Evolutionary conservation across 2,329 filamentous ascomycete species (phyloP).

Genomic region (Penicillium sp.): DNA sequence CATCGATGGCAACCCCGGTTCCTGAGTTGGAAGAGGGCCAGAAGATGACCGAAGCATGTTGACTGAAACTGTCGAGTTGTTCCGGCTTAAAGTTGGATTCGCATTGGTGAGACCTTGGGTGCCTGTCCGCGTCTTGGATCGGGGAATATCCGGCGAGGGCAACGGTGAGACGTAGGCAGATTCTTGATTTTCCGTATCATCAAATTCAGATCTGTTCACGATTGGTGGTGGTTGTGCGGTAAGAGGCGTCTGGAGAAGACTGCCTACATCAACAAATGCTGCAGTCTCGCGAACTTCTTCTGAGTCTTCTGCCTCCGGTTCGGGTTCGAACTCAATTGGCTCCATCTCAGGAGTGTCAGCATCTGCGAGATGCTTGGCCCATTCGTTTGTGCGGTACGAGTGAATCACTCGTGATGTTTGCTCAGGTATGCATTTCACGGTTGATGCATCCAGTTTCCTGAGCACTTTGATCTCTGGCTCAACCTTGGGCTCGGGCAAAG

Average conservation of each 20-base stretch:
- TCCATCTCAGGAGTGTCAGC: slow-evolving; percentile 68
- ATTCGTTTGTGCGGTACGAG: slow-evolving; percentile 89
- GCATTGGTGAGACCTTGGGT: slow-evolving; percentile 3
- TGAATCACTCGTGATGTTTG: slow-evolving; percentile 72
- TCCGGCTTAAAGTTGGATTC: slow-evolving; percentile 8
- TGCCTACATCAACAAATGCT: slow-evolving; percentile 61
- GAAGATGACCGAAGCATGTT: neutral
- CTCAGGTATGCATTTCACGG: slow-evolving; percentile 61
- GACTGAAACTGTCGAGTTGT: slow-evolving; percentile 13
- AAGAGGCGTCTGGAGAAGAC: slow-evolving; percentile 62
- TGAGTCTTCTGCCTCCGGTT: slow-evolving; percentile 28
- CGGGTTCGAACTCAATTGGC: slow-evolving; percentile 35
- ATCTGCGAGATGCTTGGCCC: slow-evolving; percentile 81
- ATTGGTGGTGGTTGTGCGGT: slow-evolving; percentile 47
- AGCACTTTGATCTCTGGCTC: slow-evolving; percentile 3
- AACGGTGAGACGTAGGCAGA: slow-evolving; percentile 10
- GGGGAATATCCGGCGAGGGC: slow-evolving; percentile 4
- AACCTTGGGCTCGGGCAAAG: neutral
- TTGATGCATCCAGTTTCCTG: slow-evolving; percentile 29
- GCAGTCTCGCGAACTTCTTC: slow-evolving; percentile 47
- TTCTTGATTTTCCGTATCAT: slow-evolving; percentile 15
- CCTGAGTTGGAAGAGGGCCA: neutral
- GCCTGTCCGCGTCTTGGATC: slow-evolving; percentile 7
- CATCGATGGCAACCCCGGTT: neutral
- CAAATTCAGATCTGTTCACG: slow-evolving; percentile 15